Percentiles rank a stretch among this genome's conserved stretches.
Conservation (phyloP, 2,329 filamentous ascomycete genomes). For the Metarhizium anisopliae region DNA sequence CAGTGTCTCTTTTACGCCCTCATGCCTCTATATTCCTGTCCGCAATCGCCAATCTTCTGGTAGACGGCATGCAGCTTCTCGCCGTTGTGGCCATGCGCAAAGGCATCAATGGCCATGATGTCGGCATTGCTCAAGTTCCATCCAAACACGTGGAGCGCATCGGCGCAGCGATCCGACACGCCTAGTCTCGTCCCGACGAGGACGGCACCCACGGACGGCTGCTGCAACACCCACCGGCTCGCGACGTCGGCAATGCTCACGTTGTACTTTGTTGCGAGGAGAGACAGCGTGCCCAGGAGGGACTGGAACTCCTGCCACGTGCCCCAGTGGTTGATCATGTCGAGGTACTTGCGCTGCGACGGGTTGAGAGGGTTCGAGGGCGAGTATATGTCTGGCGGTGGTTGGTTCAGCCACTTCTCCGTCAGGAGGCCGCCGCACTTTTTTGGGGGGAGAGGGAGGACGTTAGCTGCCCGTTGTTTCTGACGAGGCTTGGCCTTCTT, state of each 20-base stretch:
- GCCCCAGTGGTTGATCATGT: conserved; percentile 29
- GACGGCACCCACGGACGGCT: no score
- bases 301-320: conserved; percentile 11
- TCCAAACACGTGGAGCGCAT: conserved; percentile 14
- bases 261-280: no score
- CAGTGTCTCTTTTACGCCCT: neutral
- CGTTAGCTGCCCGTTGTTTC: no score
- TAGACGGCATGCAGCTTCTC: conserved; percentile 16
- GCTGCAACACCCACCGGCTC: no score
- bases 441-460: no score
- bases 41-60: conserved; percentile 21
- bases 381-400: conserved; percentile 22
- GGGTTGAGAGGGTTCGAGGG: conserved; percentile 20
- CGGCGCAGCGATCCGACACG: conserved; percentile 8
- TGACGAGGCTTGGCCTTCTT: no score
- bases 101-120: conserved; percentile 15
- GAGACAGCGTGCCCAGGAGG: no score
- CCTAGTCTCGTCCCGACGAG: no score
- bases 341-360: conserved; percentile 16
- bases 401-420: conserved; percentile 20
- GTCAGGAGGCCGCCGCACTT: conserved; percentile 20
- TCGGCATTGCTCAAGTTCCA: conserved; percentile 13
- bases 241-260: no score
- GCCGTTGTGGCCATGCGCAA: conserved; percentile 8
- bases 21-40: conserved; percentile 14